Evolutionary conservation across 768 basidiomycete genomes (phyloP), one percentile per base, ranked within the genome.

Genomic region (Coprinopsis strossmayeri): DNA sequence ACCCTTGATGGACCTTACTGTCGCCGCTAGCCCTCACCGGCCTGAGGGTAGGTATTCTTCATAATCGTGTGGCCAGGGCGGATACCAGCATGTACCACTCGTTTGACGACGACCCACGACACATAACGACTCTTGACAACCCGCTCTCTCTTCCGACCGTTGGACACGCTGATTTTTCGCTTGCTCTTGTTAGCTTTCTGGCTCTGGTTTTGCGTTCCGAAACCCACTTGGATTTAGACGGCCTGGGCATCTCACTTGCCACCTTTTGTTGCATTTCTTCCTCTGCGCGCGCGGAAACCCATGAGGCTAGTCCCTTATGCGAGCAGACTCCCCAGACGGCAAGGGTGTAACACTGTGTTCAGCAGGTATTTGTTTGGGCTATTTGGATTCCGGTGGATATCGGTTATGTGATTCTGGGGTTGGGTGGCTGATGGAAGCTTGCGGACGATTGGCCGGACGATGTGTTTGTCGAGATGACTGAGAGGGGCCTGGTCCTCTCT

Each of bases 251-350:
- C 25, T 46, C 12, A 20, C 27, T 41, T 27, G 28, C 27, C 15
- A 26, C 44, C 37, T 46, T 39, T 32, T 18, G 43, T 32, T 32
- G 28, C 23, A 40, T 32, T 27, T 37, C 50, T 32, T 38, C 28
- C 43, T 45, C 43, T 46, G 50, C 30, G 50, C 43, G 50, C 35
- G 50, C 35, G 50, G 50, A 51, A 51, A 51, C 50, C 44, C 50
- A 23, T 38, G 50, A 46, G 18, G 49, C 50, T 40, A 51, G 50
- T 30, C 41, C n/a, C 26, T 41, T 37, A 15, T 50, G 49, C 44
- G 50, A 50, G 50, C 45, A 46, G 21, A 51, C 50, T 45, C 50
- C 50, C 50, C 34, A 45, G 44, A 32, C 27, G 37, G 5, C 21
- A 27, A 35, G 25, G 21, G 34, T 20, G 45, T 13, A 24, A 26